These are phyloP conservation scores for Plasmodium cynomolgi DNA, from an alignment of 169 alveolate genomes.

Conservation along the genomic window DNA sequence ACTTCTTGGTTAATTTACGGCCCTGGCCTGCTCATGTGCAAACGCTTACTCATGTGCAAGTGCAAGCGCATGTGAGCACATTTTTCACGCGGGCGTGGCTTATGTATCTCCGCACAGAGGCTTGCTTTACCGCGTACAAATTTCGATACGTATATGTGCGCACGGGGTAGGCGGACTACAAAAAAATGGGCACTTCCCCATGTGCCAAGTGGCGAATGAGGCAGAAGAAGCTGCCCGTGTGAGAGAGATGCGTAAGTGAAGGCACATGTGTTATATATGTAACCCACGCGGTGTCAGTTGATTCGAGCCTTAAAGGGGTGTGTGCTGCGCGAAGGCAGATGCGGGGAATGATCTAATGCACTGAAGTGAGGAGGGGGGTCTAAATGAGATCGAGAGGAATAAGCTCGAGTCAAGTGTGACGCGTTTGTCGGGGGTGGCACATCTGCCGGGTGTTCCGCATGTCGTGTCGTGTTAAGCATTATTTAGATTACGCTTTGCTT, in stretches of 20 bases:
- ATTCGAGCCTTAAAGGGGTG: not conserved
- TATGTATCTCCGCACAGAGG: not conserved
- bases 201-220: not conserved
- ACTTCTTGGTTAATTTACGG: not conserved
- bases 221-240: not conserved
- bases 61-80: not conserved
- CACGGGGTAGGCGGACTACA: not conserved
- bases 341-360: not conserved
- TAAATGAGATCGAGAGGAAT: not conserved
- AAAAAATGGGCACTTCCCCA: not conserved
- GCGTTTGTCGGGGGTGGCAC: too few relatives aligned
- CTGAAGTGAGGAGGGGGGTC: not conserved
- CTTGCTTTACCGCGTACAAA: not conserved
- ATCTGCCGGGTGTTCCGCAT: not conserved
- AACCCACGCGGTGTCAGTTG: not conserved
- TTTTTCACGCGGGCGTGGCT: not conserved
- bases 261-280: not conserved
- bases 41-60: not conserved
- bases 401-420: not conserved
- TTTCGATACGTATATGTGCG: not conserved
- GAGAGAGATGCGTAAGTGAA: not conserved
- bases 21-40: not conserved
- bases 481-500: not conserved
- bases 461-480: not conserved
- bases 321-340: not conserved